Evolutionary conservation across 1,284 basidiomycete genomes (phyloP), one percentile per base, ranked within the genome.

Genomic region (Ceratobasidium sp.): DNA sequence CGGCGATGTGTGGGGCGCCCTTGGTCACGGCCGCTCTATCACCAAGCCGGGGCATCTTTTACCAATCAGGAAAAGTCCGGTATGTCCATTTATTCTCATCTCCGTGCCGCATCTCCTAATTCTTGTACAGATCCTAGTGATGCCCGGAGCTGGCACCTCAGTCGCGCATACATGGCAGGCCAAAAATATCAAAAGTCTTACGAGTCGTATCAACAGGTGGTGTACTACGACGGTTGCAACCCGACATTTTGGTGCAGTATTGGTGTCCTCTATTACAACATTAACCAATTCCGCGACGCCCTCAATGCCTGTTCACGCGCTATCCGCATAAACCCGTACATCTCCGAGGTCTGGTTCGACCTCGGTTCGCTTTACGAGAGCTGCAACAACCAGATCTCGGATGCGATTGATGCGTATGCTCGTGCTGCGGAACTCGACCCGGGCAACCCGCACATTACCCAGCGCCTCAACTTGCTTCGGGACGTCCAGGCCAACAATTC

Each of bases 161-260:
- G 97, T 62, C 94, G 97, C 79, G 97, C 97, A 0, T 99, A 97
- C 86, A 99, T 99, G 97, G 95, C 96, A 5, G 95, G 95, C n/a
- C 94, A 96, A 85, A 97, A 98, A 84, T 98, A 98, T 88, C 99
- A 98, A 90, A 99, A 99, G 86, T 98, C 98, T 1, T 99, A 99
- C 87, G 97, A 99, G 86, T 97, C 97, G 0, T 99, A 99, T 83
- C 97, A 99, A 83, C 97, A 99, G 85, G 97, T 97, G 4, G 97
- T 99, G 33, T 99, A 99, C 85, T 93, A 97, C 67, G 97, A 99
- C 82, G 97, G 97, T 10, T 95, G 97, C 80, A 99, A 99, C 84
- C 98, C 98, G 0, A 98, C 97, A 0, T 99, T 99, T 86, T 99
- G 97, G 98, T 99, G 98, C 85, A 98, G 96, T 33, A 99, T 99